Evolutionary conservation across 305 asterid genomes (phyloP), one percentile per base, ranked within the genome.

Genomic region (Solanum chacoense): DNA sequence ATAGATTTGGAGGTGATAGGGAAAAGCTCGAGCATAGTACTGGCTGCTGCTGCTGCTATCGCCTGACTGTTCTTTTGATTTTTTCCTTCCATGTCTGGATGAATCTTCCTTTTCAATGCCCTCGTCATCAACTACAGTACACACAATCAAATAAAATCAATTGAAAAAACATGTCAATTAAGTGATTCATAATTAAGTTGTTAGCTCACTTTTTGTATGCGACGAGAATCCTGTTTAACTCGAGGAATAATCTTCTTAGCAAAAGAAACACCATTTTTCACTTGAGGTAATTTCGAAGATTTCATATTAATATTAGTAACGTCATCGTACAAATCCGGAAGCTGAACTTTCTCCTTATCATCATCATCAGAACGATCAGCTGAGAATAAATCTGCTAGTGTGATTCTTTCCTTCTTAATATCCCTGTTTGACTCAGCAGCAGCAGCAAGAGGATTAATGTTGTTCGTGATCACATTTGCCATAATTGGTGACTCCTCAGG

Each of bases 31-130:
- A 77, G 73, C 22, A 50, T 31, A 55, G 45, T 18, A 16, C 38
- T 31, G 34, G 71, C 37, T 9, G 65, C 65, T 12, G 85, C 84
- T 78, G 85, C 84, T 78, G 36, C 72, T 28, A 45, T 31, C 13
- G 4, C 45, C 40, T 18, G 42, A 55, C 45, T 84, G 87, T 55
- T 55, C 31, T 55, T 84, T 55, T 65, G 72, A 24, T 86, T 87
- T 67, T 90, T 89, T 9, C 74, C 84, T 34, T 80, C 91, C 74
- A 90, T 63, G 31, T 93, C 97, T 0, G 98, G 98, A 86, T 96
- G 97, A 89, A 96, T 91, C 94, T 96, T 96, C 88, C 91, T 94
- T 88, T 90, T 96, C 95, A 95, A 69, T 94, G 94, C 94, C 92
- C 90, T 93, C 80, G 95, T 90, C 93, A 96, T 90, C 93, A 95